Base-by-base conservation (phyloP, 2,329 filamentous ascomycete species). In the Venturia effusa region DNA sequence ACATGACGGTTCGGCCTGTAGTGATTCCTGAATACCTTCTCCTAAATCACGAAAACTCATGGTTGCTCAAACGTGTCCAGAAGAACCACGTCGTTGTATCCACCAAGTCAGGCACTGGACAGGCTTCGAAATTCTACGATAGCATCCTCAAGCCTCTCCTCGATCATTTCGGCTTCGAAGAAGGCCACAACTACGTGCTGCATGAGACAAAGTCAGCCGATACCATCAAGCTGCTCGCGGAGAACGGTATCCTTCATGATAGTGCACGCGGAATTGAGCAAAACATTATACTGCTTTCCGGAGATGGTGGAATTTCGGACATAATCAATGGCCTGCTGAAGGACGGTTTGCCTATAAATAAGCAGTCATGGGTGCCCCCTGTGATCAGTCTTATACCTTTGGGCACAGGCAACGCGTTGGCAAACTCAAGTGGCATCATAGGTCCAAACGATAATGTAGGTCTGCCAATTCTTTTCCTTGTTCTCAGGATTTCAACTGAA, bases 241-340 rank as follows among this genome's bases (percentile, higher is more conserved):
- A 68, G 71, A 45, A 70, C 74, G 27, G 76, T 87, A 74, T 83
- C 15, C 75, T 78, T 1, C 71, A 72, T 43, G 84, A 45, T 19
- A 4, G 84, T 17, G 79, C 78, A 64, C 63, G 74, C 61, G 79
- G 79, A 1, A 67, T 75, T 5, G 68, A 72, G 15, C 83, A 87
- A 2, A 70, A 86, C 0, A 80, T 97, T 32, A 76, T 97, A 37
- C 81, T 97, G 15, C 80, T 97, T 5, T 93, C 89, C 60, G 93
- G 93, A 7, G 93, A 97, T 73, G 93, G 93, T 17, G 93, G 92
- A 6, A 75, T 96, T 1, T 83, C 92, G 22, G 93, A 97, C 69
- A 78, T 94, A 1, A 79, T 96, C 65, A 95, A 97, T 71, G 83
- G 83, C 2, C 79, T 88, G 45, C 65, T 61, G 37, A 22, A 10